phyloP scores from a whole-genome alignment of 2,329 filamentous ascomycete species.

The Ilyonectria sp. region DNA sequence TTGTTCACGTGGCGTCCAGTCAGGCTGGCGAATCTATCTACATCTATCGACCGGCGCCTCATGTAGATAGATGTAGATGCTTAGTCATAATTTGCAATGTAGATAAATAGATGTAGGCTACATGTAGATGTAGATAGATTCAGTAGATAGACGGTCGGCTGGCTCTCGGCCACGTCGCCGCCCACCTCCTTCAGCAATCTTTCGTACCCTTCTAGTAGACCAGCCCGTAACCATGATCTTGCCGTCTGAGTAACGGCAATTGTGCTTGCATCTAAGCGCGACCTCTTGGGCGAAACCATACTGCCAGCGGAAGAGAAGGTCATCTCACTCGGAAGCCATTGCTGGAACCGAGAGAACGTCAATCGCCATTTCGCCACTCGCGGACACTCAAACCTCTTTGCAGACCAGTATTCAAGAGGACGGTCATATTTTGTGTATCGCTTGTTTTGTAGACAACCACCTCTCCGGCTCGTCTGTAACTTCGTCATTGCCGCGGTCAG shows the following conservation, averaged over 20 bases:
- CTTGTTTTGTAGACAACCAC: background rate
- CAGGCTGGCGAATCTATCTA: no score
- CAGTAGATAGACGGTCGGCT: no score
- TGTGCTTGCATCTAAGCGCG: background rate
- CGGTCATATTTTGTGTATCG: background rate
- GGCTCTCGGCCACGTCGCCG: no score
- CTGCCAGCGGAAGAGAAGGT: background rate
- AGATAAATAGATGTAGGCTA: no score
- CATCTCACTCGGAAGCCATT: background rate
- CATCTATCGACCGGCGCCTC: no score
- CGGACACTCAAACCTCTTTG: background rate
- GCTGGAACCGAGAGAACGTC: background rate
- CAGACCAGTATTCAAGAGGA: background rate
- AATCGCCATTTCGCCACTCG: constrained; percentile 2
- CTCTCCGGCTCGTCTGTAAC: background rate
- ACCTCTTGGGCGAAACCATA: background rate
- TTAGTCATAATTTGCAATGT: no score
- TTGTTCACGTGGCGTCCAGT: no score
- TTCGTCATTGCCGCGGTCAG: no score
- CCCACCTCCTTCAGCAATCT: background rate
- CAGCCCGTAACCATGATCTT: background rate
- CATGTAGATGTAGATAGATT: no score
- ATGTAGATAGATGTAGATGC: no score
- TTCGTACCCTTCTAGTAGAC: background rate
- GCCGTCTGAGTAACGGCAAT: background rate